Evolutionary conservation across 2,329 filamentous ascomycete species (phyloP), one percentile per base, ranked within the genome.

Genomic region (Podosphaera xanthii): DNA sequence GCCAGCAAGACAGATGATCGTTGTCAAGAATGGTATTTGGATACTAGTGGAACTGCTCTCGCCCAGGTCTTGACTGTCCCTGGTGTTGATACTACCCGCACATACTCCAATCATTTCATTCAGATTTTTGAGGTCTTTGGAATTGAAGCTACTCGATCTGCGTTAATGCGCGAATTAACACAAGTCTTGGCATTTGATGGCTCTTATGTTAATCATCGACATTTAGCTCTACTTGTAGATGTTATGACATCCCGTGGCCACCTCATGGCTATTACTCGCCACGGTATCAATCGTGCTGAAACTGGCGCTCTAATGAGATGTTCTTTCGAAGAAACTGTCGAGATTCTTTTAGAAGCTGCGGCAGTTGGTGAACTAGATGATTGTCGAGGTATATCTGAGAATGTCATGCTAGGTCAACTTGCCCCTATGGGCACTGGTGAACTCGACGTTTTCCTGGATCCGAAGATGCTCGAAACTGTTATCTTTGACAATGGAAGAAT

Each of bases 301-400:
- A 98, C 94, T 62, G 92, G 92, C 76, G 94, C 92, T 8, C 78
- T 98, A 67, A 98, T 98, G 92, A 86, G 92, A 71, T 98, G 94
- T 77, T 98, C 92, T 1, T 98, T 98, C 73, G 92, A 98, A 73
- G 94, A 98, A 72, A 98, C 92, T 0, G 92, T 98, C 48, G 94
- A 98, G 70, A 98, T 98, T 76, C 76, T 98, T 58, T 81, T 98
- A 30, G 92, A 98, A 70, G 94, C 92, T 62, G 92, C 92, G 33
- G 88, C 89, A 14, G 87, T 87, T 57, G 92, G 92, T 70, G 92
- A 98, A 72, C 78, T 98, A 38, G 92, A 98, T 69, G 92, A 98
- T 72, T 98, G 94, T 75, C 86, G 89, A 61, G 92, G 92, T 77
- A 91, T 98, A 57, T 97, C 92, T 14, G 92, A 98, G 74, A 98